A percentile compares a stretch with the other conserved stretches of the same genome.
phyloP scores from a whole-genome alignment of 345 rosid genomes.

The Sisymbrium altissimum region DNA sequence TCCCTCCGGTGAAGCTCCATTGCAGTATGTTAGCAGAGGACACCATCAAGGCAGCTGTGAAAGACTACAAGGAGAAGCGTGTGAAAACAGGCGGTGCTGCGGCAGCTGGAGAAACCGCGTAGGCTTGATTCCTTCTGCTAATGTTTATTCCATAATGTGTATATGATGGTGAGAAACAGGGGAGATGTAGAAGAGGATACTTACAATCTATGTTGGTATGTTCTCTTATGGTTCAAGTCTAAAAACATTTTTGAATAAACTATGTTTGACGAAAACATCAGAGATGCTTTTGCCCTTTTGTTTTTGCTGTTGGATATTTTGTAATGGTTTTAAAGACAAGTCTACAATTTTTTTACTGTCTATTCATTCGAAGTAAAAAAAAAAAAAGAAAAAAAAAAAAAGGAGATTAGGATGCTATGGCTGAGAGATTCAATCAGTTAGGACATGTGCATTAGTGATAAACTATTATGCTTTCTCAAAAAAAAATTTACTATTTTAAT shows the following conservation, averaged over 20 bases:
- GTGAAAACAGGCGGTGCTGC: slow-evolving; percentile 33
- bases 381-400: no score
- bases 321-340: neutral
- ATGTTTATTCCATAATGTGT: slow-evolving; percentile 18
- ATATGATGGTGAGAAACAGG: slow-evolving; percentile 27
- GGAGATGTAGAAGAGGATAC: slow-evolving; percentile 5
- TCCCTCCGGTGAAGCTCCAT: slow-evolving; percentile 97
- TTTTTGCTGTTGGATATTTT: neutral
- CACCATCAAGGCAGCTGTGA: slow-evolving; percentile 97
- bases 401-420: no score
- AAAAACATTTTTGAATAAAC: slow-evolving; percentile 21
- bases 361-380: no score
- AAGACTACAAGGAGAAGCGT: slow-evolving; percentile 74
- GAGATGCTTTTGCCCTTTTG: neutral
- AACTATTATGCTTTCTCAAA: no score
- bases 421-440: no score
- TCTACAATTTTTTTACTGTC: neutral
- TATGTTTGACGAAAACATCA: slow-evolving; percentile 14
- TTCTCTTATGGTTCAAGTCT: neutral
- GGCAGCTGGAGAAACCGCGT: slow-evolving; percentile 45
- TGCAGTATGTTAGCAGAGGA: slow-evolving; percentile 99
- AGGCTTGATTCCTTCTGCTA: slow-evolving; percentile 37
- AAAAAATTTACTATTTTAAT: no score
- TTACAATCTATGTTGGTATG: neutral
- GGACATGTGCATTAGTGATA: no score